Base-by-base conservation (phyloP, 306 rosid genomes). In the Fragaria nilgerrensis region DNA sequence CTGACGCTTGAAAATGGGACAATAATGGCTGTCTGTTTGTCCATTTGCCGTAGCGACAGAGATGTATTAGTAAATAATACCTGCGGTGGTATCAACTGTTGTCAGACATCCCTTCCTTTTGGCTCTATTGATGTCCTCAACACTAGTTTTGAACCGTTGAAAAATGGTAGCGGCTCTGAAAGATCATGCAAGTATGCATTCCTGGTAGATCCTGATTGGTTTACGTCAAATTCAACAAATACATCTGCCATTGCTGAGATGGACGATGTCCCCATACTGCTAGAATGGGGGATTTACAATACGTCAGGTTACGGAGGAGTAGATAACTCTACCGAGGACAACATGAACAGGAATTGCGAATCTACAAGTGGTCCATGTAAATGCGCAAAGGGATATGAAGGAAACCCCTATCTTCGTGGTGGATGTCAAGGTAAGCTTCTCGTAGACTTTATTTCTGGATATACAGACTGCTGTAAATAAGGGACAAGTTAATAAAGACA, bases 351-450 rank as follows among this genome's bases (percentile, higher is more conserved):
- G 11, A 4, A 43, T 14, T 74, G 56, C 69, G 9, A 25, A 9
- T 2, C 2, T 6, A 0, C 0, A 0, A 0, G 0, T 0, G 6
- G 43, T n/a, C 48, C 39, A 22, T 76, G 80, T 68, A 3, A 0
- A 13, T 77, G 80, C 56, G 4, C 3, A 15, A 5, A 1, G 25
- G 80, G 80, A 3, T 53, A 34, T 27, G 32, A 68, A 5, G 80
- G 80, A 32, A 68, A 77, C n/a, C 80, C 80, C 15, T 68, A 77
- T 56, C 11, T 77, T 68, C 15, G 0, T 17, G 14, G 4, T 15
- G 74, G 74, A 23, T 77, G 80, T 39, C 58, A 22, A 68, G 75
- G 80, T 77, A 77, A 15, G 36, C 29, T 16, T 48, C 36, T 65
- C 50, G 13, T 13, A 4, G 2, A n/a, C 58, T 16, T 50, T 50